Base-by-base conservation (phyloP, 306 rosid genomes). In the Echinosophora koreensis region DNA sequence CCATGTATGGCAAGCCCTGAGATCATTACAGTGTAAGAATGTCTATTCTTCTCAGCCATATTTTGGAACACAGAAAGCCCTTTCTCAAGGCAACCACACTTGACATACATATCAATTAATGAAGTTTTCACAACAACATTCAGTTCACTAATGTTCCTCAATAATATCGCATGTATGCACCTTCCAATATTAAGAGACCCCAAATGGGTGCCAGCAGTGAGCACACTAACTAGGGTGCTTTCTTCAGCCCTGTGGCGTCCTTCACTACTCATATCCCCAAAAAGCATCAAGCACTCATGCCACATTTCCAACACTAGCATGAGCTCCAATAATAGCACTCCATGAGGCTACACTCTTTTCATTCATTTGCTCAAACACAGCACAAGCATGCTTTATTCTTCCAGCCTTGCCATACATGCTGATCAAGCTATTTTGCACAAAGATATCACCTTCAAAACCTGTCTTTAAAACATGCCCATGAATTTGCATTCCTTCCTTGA, bases 1-100 rank as follows among this genome's bases (percentile, higher is more conserved):
- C 98, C 96, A 42, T 94, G 97, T 77, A 87, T 71, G 38, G 97
- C 97, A 4, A 94, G 92, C 47, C 98, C 97, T 1, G 94, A 80
- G 34, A 94, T 88, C 89, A 91, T 90, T 71, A 82, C 96, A 44
- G 96, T 81, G 81, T 88, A 94, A 13, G 97, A 83, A 39, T 84
- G 69, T 61, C 57, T 77, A 50, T 91, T 94, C 86, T 88, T 94
- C 84, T 85, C 78, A 22, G 59, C 67, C 98, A 91, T 88, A 39
- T 79, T 86, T 28, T 65, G 80, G 73, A 91, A 90, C 14, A 91
- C 65, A 59, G 27, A 17, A 17, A 83, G 56, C 66, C 89, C 97
- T 84, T 88, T 86, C 70, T 91, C 88, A 13, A 91, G 66, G 77
- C 84, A 76, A n/a, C 98, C 97, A 64, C 96, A 86, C 77, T 94